These are phyloP conservation scores for Candida suzukii DNA, from an alignment of 805 yeast genomes.

Conservation along the genomic window DNA sequence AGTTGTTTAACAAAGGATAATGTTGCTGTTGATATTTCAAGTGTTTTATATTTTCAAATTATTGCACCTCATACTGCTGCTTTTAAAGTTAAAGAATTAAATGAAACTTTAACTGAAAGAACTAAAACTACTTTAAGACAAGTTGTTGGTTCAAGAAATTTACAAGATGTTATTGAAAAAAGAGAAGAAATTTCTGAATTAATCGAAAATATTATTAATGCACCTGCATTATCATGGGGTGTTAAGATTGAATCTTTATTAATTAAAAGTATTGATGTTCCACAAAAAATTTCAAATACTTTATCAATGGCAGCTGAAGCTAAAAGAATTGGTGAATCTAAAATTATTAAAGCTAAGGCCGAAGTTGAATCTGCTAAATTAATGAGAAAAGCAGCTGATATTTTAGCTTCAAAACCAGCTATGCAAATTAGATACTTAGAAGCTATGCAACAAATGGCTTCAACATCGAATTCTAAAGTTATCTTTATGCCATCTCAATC, in stretches of 20 bases:
- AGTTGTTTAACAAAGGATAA: constrained; percentile 67
- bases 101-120: constrained; percentile 50
- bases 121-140: constrained; percentile 70
- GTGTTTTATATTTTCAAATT: constrained; percentile 62
- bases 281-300: constrained; percentile 47
- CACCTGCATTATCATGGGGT: constrained; percentile 66
- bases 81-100: constrained; percentile 49
- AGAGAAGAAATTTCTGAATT: constrained; percentile 65
- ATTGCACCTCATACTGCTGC: constrained; percentile 62
- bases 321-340: constrained; percentile 67
- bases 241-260: constrained; percentile 59
- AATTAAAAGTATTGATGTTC: constrained; percentile 58
- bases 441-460: constrained; percentile 73
- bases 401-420: constrained; percentile 65
- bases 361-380: constrained; percentile 71
- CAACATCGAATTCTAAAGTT: constrained; percentile 53
- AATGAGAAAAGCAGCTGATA: constrained; percentile 75
- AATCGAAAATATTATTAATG: constrained; percentile 52
- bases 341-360: constrained; percentile 67
- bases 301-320: constrained; percentile 72
- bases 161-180: constrained; percentile 69
- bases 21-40: constrained; percentile 52
- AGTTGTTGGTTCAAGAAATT: constrained; percentile 56
- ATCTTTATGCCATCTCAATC: constrained; percentile 60
- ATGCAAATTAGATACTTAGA: constrained; percentile 74